Base-by-base conservation (phyloP, 140 eudicot genomes). In the Erigeron philadelphicus region DNA sequence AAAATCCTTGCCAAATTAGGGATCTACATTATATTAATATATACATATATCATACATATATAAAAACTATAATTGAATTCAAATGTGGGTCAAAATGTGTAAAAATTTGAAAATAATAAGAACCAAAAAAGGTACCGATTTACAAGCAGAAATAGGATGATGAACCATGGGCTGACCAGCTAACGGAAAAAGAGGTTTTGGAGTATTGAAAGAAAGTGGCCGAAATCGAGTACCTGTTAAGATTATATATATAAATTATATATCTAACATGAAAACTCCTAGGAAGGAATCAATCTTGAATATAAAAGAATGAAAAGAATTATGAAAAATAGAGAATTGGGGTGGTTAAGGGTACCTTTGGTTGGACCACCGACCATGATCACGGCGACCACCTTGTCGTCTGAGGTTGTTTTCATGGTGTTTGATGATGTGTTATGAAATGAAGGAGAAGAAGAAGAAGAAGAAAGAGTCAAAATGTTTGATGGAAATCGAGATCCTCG, bases 121-220 rank as follows among this genome's bases (percentile, higher is more conserved):
- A 9, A n/a, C n/a, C n/a, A 0, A 53, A 8, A 10, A 18, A 58
- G 9, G 31, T 86, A 92, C 98, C 88, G 77, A 88, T 88, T 86
- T 88, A 77, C 98, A 92, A 64, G 98, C 92, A 49, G 96, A 86
- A 46, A 92, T 86, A 3, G 86, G 98, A 78, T 92, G 98, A 68
- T 88, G 88, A 79, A 92, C 82, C 98, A 92, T 92, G 3, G 98
- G 90, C 71, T 88, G 96, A 43, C 98, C 98, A 75, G 98, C 98
- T 25, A 92, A 73, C 15, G 96, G 96, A 52, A 88, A 86, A 6
- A 92, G 84, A 41, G 98, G 98, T 66, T 92, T 82, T 21, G 96
- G 92, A 38, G 82, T 83, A 75, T 88, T 88, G 54, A 88, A 88
- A 13, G 98, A 92, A 67, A 92, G 86, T 0, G 96, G 98, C 63